Conservation (phyloP, 2,329 filamentous ascomycete genomes). For the Coniella lustricola region DNA sequence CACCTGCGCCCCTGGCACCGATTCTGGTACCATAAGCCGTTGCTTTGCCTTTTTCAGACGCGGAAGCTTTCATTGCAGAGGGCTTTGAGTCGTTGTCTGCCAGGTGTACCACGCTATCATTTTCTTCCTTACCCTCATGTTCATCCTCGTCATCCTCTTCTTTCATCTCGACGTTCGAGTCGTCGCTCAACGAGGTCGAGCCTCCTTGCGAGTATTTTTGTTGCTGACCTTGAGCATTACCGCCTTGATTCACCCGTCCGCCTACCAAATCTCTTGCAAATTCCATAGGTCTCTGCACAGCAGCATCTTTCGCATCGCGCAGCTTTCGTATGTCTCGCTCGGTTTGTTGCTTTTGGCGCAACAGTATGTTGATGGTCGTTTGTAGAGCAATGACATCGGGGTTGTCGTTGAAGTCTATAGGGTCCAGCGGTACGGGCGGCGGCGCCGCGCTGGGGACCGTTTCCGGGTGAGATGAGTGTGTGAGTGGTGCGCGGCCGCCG, state of each 20-base stretch:
- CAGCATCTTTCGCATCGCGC: constrained; percentile 61
- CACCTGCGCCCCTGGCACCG: constrained; percentile 16
- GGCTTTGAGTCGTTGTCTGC: constrained; percentile 10
- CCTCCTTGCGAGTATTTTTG: constrained; percentile 19
- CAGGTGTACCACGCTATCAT: not conserved
- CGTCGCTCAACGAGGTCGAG: constrained; percentile 24
- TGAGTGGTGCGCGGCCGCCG: constrained; percentile 30
- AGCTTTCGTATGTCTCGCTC: constrained; percentile 67
- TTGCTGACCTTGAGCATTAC: not conserved
- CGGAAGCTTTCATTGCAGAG: constrained; percentile 8
- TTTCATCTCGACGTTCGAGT: constrained; percentile 22
- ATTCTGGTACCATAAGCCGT: constrained; percentile 16
- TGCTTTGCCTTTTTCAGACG: constrained; percentile 9
- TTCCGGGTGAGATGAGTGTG: constrained; percentile 37
- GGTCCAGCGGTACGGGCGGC: constrained; percentile 40
- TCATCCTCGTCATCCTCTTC: constrained; percentile 22
- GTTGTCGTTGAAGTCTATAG: constrained; percentile 58
- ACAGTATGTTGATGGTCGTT: constrained; percentile 77
- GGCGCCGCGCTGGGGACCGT: constrained; percentile 29
- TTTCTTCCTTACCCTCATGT: constrained; percentile 16
- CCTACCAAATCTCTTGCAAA: constrained; percentile 63
- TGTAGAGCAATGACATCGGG: constrained; percentile 82
- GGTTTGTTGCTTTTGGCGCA: constrained; percentile 76
- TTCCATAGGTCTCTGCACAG: constrained; percentile 60
- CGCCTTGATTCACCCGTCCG: constrained; percentile 47